A percentile compares a stretch with the other conserved stretches of the same genome.
These are phyloP conservation scores for Periconia macrospinosa DNA, from an alignment of 2,329 filamentous ascomycete species.

Conservation along the genomic window DNA sequence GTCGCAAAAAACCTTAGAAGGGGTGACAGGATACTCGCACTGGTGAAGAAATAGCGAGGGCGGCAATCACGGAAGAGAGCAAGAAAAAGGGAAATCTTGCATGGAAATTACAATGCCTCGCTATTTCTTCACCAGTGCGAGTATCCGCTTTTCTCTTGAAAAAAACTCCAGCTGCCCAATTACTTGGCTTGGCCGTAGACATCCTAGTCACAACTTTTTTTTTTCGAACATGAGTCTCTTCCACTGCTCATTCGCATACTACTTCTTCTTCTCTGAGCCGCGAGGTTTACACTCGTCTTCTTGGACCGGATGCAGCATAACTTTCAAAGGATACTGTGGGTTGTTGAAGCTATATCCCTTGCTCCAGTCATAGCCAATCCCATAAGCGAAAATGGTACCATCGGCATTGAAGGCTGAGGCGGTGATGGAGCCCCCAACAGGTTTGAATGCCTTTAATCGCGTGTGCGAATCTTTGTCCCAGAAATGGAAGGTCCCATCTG, in stretches of 20 bases:
- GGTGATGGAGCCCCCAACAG: conserved; percentile 8
- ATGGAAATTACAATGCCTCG: conserved; percentile 5
- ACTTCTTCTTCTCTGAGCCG: conserved; percentile 5
- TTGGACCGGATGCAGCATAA: conserved; percentile 8
- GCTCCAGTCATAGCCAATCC: conserved; percentile 7
- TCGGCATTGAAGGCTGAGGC: conserved; percentile 6
- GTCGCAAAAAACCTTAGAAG: conserved; percentile 4
- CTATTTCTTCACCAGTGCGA: conserved; percentile 7
- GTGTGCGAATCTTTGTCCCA: conserved; percentile 4
- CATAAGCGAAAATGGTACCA: conserved; percentile 8
- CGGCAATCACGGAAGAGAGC: conserved; percentile 8
- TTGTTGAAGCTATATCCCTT: conserved; percentile 7
- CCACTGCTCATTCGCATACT: conserved; percentile 7
- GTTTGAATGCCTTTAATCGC: conserved; percentile 5
- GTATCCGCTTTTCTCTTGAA: conserved; percentile 6
- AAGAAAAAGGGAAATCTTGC: conserved; percentile 7
- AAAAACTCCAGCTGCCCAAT: conserved; percentile 5
- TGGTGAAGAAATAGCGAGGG: conserved; percentile 7
- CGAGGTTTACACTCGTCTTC: conserved; percentile 7
- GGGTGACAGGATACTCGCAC: conserved; percentile 5
- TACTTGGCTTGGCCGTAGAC: conserved; percentile 6
- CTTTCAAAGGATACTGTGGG: conserved; percentile 6
- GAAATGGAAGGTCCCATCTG: conserved; percentile 8
- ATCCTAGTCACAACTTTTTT: conserved; percentile 8
- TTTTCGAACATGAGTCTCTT: conserved; percentile 7